Evolutionary conservation across 345 rosid species (phyloP).

Genomic region (Euphorbia tirucalli): DNA sequence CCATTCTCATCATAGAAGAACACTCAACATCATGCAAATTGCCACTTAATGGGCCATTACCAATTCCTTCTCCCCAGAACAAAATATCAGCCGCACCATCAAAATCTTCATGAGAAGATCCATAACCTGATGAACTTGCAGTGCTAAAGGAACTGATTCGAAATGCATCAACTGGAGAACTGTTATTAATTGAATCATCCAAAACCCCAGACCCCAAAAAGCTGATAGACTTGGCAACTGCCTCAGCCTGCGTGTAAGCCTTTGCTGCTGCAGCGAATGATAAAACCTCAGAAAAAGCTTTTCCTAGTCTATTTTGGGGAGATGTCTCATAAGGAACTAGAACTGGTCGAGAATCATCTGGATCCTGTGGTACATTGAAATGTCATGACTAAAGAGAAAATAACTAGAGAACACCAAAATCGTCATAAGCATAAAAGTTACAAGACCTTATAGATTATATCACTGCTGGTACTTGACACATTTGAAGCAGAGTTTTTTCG

Average conservation of each 20-base stretch:
- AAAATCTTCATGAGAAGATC: conserved; percentile 66
- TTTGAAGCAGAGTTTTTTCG: conserved; percentile 47
- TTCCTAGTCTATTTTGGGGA: conserved; percentile 55
- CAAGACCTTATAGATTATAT: conserved; percentile 12
- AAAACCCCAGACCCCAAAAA: conserved; percentile 23
- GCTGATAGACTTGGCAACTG: conserved; percentile 34
- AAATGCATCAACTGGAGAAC: conserved; percentile 52
- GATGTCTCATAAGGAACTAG: conserved; percentile 43
- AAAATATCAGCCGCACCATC: conserved; percentile 80
- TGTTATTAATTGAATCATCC: conserved; percentile 51
- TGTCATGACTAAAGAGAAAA: conserved; percentile 8
- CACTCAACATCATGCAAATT: conserved; percentile 33
- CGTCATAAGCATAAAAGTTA: conserved; percentile 24
- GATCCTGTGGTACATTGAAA: conserved; percentile 39
- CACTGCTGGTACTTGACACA: conserved; percentile 35
- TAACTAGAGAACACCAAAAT: neutral
- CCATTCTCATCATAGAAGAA: conserved; percentile 33
- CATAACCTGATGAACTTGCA: conserved; percentile 83
- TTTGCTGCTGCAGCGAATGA: conserved; percentile 51
- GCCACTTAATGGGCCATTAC: conserved; percentile 56
- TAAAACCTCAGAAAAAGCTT: conserved; percentile 61
- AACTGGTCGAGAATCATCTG: conserved; percentile 38
- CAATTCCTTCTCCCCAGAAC: conserved; percentile 83
- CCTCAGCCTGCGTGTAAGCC: conserved; percentile 40
- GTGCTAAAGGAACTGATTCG: conserved; percentile 81